These are phyloP conservation scores for Penicillium malachiteum DNA, from an alignment of 495 filamentous ascomycete species.

Conservation along the genomic window DNA sequence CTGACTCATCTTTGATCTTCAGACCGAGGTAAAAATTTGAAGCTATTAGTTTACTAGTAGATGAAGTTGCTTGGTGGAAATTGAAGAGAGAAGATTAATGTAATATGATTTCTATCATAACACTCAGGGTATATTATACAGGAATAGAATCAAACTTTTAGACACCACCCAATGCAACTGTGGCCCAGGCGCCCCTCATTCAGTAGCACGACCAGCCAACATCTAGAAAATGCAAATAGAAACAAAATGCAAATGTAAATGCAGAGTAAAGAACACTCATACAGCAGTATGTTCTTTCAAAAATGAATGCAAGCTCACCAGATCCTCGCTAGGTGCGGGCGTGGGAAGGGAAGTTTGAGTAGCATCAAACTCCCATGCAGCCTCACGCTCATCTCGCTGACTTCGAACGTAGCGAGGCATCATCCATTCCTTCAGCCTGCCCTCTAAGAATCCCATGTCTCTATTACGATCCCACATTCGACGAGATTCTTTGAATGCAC, in stretches of 20 bases:
- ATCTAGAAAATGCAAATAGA: background rate
- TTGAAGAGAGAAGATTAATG: no score
- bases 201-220: background rate
- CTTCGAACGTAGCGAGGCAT: conserved; percentile 35
- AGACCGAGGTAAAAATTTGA: background rate
- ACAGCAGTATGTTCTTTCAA: conserved; percentile 14
- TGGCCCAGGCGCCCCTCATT: background rate
- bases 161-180: background rate
- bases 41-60: no score
- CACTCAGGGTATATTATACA: background rate
- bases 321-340: conserved; percentile 23
- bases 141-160: background rate
- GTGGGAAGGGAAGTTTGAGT: conserved; percentile 27
- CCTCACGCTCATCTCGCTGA: conserved; percentile 27
- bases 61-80: no score
- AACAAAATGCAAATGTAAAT: background rate
- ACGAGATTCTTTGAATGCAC: conserved; percentile 50
- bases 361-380: conserved; percentile 44
- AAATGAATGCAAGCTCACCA: conserved; percentile 24
- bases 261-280: background rate
- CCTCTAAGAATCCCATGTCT: conserved; percentile 41
- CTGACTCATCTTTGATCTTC: background rate
- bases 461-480: conserved; percentile 44
- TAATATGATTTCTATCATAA: no score
- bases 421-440: conserved; percentile 40